Percentiles rank a stretch among this genome's conserved stretches.
phyloP scores from a whole-genome alignment of 345 rosid species.

The Linum lewisii region DNA sequence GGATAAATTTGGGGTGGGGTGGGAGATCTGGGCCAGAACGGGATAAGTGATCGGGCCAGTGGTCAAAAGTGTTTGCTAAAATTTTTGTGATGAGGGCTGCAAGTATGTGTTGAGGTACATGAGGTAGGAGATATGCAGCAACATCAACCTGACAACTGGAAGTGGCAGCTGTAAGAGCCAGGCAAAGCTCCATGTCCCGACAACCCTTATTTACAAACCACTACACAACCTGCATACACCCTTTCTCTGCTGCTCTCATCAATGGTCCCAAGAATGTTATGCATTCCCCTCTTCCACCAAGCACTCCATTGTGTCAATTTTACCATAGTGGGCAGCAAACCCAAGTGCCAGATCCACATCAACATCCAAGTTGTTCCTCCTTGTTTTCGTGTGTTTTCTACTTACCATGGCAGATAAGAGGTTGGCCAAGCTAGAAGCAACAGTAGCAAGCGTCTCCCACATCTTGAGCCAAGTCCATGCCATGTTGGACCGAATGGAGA shows the following conservation, averaged over 20 bases:
- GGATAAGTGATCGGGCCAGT: too few relatives aligned
- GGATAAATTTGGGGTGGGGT: too few relatives aligned
- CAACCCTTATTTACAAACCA: conserved; percentile 92
- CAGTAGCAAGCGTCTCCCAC: too few relatives aligned
- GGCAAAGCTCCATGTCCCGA: conserved; percentile 90
- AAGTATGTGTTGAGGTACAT: conserved; percentile 76
- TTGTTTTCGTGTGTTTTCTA: too few relatives aligned
- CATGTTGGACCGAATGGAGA: too few relatives aligned
- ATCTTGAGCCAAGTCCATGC: too few relatives aligned
- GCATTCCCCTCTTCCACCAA: conserved; percentile 97
- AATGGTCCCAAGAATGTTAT: conserved; percentile 85
- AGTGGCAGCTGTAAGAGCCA: conserved; percentile 91
- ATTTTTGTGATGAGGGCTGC: conserved; percentile 87
- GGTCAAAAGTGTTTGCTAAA: too few relatives aligned
- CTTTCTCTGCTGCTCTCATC: conserved; percentile 96
- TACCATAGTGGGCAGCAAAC: conserved; percentile 87
- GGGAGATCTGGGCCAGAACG: too few relatives aligned
- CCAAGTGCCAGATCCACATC: conserved; percentile 93
- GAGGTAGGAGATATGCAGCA: conserved; percentile 85
- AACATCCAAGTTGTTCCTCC: conserved; percentile 92
- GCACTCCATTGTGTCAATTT: conserved; percentile 93
- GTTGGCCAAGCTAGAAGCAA: too few relatives aligned
- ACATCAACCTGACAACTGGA: conserved; percentile 82
- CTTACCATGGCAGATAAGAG: too few relatives aligned
- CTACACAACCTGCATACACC: conserved; percentile 86